Evolutionary conservation across 2,329 filamentous ascomycete species (phyloP).

Genomic region (Samsoniella hepiali): DNA sequence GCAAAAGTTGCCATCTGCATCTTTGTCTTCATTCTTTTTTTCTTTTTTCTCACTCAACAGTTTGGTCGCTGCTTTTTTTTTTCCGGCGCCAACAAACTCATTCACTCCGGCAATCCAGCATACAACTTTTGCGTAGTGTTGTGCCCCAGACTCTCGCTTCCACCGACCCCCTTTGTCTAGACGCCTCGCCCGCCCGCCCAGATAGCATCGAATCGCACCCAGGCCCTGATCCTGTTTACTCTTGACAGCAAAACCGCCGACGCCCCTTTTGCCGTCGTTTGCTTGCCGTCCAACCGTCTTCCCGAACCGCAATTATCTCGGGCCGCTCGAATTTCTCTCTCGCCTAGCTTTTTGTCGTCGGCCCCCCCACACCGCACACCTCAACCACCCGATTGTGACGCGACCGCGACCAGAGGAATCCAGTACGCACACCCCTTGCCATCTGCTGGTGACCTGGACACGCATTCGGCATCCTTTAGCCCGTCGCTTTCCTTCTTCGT

Average conservation of each 20-base stretch:
- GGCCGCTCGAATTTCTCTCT: not conserved
- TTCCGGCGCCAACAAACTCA: not conserved
- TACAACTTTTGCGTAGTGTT: not conserved
- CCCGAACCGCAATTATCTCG: not conserved
- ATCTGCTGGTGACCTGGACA: not conserved
- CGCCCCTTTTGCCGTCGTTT: not conserved
- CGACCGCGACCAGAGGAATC: constrained; percentile 17
- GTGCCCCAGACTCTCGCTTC: not conserved
- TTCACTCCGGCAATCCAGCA: not conserved
- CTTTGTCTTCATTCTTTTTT: constrained; percentile 1
- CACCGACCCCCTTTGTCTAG: not conserved
- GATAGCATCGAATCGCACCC: not conserved
- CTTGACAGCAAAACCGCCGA: not conserved
- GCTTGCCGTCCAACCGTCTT: not conserved
- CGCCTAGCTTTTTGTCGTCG: not conserved
- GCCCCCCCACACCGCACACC: not conserved
- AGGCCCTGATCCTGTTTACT: constrained; percentile 2
- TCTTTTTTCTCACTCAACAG: not conserved
- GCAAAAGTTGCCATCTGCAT: not conserved
- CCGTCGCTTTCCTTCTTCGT: not conserved
- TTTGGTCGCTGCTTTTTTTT: not conserved
- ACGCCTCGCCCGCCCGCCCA: not conserved
- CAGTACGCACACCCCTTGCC: not conserved
- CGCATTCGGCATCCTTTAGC: not conserved
- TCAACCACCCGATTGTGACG: constrained; percentile 11